Percentiles rank a stretch among this genome's conserved stretches.
Evolutionary conservation across 768 basidiomycete species (phyloP).

Genomic region (Naganishia friedmannii): DNA sequence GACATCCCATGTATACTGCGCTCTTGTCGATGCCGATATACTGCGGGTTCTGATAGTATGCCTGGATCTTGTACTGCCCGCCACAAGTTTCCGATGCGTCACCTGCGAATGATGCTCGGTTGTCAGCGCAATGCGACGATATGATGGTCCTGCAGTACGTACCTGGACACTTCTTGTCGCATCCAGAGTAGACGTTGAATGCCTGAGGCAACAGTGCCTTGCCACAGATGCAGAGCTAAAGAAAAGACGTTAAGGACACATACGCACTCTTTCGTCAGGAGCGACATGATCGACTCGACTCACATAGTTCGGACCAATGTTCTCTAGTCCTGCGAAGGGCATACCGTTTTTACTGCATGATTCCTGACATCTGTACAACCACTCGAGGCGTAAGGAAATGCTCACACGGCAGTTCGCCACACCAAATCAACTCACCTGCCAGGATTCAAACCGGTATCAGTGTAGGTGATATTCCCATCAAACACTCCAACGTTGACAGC

Average conservation of each 20-base stretch:
- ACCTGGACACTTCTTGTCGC: slow-evolving; percentile 13
- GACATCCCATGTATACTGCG: slow-evolving; percentile 21
- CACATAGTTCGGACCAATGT: neutral
- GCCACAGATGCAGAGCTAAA: slow-evolving; percentile 7
- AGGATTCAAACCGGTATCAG: slow-evolving; percentile 33
- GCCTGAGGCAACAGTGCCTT: slow-evolving; percentile 6
- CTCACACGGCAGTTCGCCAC: neutral
- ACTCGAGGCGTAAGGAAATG: neutral
- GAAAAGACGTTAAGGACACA: too few species aligned
- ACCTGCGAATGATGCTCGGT: neutral
- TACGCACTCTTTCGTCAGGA: too few species aligned
- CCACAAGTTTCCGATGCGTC: slow-evolving; percentile 1
- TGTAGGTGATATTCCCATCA: slow-evolving; percentile 29
- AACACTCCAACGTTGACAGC: neutral
- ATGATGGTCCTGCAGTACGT: neutral
- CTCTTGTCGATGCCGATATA: slow-evolving; percentile 12
- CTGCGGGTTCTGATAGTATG: slow-evolving; percentile 3
- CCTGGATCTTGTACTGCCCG: slow-evolving; percentile 9
- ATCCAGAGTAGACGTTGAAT: slow-evolving; percentile 15
- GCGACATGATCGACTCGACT: neutral
- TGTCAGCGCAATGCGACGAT: neutral
- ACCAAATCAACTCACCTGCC: slow-evolving; percentile 32
- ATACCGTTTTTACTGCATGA: slow-evolving; percentile 14
- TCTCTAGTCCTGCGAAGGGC: slow-evolving; percentile 14
- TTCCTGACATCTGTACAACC: slow-evolving; percentile 7